Evolutionary conservation across 192 early-diverging fungal species (phyloP).

Genomic region (Gryganskiella cystojenkinii): DNA sequence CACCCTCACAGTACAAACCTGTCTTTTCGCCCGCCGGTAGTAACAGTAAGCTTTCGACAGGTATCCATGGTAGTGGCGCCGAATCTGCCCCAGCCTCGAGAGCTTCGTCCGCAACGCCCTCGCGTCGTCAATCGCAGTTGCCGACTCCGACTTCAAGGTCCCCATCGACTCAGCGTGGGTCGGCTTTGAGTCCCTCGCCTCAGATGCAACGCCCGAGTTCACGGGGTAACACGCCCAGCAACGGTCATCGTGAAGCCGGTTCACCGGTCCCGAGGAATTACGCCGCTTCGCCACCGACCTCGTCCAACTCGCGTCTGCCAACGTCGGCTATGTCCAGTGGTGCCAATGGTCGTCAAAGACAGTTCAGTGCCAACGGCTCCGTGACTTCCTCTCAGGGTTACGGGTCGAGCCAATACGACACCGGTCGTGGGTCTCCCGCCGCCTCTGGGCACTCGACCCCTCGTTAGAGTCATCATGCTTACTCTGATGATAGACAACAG

Average conservation of each 20-base stretch:
- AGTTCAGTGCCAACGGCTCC: slow-evolving; percentile 26
- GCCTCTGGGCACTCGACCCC: no score
- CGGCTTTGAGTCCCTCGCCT: slow-evolving; percentile 18
- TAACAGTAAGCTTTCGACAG: slow-evolving; percentile 40
- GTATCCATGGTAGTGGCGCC: slow-evolving; percentile 2
- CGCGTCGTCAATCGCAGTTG: slow-evolving; percentile 1
- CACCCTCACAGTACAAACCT: slow-evolving; percentile 23
- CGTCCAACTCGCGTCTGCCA: slow-evolving; percentile 18
- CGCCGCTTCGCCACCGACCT: slow-evolving; percentile 9
- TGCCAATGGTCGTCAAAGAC: slow-evolving; percentile 18
- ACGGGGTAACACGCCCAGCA: slow-evolving; percentile 6
- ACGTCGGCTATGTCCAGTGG: not conserved
- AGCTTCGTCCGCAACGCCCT: no score
- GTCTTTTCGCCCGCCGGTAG: slow-evolving; percentile 46
- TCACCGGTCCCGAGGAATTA: slow-evolving; percentile 35
- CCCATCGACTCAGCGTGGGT: slow-evolving; percentile 10
- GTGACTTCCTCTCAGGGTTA: no score
- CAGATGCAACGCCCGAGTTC: slow-evolving; percentile 29
- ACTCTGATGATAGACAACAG: not conserved
- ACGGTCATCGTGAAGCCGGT: slow-evolving; percentile 8
- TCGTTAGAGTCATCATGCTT: no score
- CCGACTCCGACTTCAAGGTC: slow-evolving; percentile 31
- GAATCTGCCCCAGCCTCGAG: no score
- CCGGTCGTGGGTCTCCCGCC: no score
- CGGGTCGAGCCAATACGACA: no score